These are phyloP conservation scores for Lichtheimia ramosa DNA, from an alignment of 371 early-diverging fungal species.

Conservation along the genomic window DNA sequence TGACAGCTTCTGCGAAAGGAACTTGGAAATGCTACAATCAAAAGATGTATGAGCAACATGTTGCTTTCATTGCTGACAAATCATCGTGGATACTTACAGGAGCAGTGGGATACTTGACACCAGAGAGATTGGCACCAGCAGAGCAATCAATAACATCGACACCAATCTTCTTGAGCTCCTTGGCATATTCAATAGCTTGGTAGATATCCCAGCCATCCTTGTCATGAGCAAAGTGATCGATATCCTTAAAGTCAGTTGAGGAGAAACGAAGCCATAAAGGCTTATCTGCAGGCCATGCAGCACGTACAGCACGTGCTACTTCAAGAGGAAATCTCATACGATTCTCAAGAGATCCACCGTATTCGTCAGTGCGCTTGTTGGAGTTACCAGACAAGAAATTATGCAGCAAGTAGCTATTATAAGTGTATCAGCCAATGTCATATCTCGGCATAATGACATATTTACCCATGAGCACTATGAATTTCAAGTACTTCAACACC, in stretches of 20 bases:
- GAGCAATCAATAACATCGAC: conserved; percentile 81
- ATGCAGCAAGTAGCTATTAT: conserved; percentile 76
- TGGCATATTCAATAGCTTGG: conserved; percentile 65
- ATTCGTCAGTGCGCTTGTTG: conserved; percentile 84
- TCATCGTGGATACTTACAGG: conserved; percentile 6
- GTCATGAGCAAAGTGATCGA: conserved; percentile 24
- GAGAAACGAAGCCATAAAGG: conserved; percentile 84
- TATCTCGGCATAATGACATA: neutral
- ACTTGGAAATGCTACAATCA: conserved; percentile 62
- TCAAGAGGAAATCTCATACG: conserved; percentile 71
- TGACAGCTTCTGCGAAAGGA: conserved; percentile 61
- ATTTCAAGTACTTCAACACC: conserved; percentile 89
- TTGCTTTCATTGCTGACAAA: neutral
- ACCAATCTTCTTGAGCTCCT: conserved; percentile 59
- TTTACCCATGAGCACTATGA: conserved; percentile 68
- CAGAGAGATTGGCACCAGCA: conserved; percentile 59
- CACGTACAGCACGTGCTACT: conserved; percentile 60
- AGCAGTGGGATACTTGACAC: conserved; percentile 17
- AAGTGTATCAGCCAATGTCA: neutral
- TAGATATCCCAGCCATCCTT: conserved; percentile 60
- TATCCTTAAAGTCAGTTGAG: conserved; percentile 59
- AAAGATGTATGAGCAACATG: too few species aligned
- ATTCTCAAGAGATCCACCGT: conserved; percentile 81
- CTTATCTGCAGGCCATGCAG: conserved; percentile 73
- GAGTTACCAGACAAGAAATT: conserved; percentile 79